phyloP scores from a whole-genome alignment of 768 basidiomycete genomes.

The Clitopilus passeckerianus region DNA sequence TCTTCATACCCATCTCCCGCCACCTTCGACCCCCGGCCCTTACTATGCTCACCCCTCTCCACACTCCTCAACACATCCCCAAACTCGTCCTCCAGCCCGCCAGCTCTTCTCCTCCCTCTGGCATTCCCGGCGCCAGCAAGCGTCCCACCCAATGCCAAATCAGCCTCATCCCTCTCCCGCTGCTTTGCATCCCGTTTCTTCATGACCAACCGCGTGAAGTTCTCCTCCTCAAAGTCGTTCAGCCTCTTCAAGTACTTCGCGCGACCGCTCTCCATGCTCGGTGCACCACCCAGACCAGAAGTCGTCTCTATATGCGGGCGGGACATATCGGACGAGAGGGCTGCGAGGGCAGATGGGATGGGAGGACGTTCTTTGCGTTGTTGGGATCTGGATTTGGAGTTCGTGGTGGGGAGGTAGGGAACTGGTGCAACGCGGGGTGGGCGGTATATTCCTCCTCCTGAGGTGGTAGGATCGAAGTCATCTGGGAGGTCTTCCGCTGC shows the following conservation, averaged over 20 bases:
- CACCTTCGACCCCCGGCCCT: constrained; percentile 25
- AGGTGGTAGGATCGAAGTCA: constrained; percentile 5
- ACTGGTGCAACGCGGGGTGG: constrained; percentile 88
- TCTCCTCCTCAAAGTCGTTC: constrained; percentile 90
- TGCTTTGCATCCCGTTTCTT: constrained; percentile 80
- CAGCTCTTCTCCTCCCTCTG: constrained; percentile 52
- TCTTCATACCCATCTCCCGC: constrained; percentile 76
- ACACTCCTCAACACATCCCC: constrained; percentile 69
- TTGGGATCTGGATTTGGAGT: constrained; percentile 35
- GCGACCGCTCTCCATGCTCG: constrained; percentile 56
- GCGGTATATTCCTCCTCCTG: constrained; percentile 61
- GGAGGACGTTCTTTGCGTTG: constrained; percentile 47
- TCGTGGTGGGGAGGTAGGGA: constrained; percentile 55
- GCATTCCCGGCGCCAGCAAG: constrained; percentile 37
- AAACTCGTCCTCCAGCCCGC: constrained; percentile 82
- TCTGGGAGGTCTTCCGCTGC: constrained; percentile 3
- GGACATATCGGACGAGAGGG: constrained; percentile 60
- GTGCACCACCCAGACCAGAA: constrained; percentile 63
- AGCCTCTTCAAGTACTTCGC: constrained; percentile 77
- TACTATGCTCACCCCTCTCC: constrained; percentile 37
- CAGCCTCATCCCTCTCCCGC: constrained; percentile 76
- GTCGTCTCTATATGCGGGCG: constrained; percentile 69
- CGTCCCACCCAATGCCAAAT: constrained; percentile 80
- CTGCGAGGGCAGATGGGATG: constrained; percentile 62
- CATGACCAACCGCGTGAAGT: constrained; percentile 87